Evolutionary conservation across 257 asterid species (phyloP).

Genomic region (Datura wrightii): DNA sequence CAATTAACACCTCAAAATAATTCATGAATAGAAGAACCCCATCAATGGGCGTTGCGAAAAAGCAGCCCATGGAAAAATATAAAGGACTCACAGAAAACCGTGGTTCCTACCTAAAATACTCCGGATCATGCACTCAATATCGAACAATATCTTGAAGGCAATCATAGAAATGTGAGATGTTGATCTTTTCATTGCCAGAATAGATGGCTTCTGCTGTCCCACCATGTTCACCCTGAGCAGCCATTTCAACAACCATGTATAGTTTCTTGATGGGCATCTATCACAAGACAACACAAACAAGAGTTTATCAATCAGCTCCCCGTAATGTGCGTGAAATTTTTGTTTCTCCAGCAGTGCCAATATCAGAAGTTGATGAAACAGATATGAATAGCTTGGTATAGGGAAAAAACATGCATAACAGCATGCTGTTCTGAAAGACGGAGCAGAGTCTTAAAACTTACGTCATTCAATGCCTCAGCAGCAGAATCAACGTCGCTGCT

Average conservation of each 20-base stretch:
- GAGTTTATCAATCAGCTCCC: constrained; percentile 17
- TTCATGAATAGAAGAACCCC: background rate
- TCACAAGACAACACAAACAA: constrained; percentile 28
- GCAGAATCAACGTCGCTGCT: constrained; percentile 80
- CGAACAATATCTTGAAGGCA: constrained; percentile 79
- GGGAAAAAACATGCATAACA: background rate
- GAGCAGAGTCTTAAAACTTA: constrained; percentile 49
- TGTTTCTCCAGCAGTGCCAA: background rate
- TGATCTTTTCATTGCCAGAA: constrained; percentile 78
- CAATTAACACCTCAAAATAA: background rate
- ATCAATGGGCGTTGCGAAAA: background rate
- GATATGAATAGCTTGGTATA: constrained; percentile 19
- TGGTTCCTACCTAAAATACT: background rate
- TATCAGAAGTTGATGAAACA: background rate
- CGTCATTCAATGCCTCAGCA: constrained; percentile 88
- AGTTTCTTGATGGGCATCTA: constrained; percentile 94
- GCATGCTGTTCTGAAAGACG: background rate
- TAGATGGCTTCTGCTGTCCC: constrained; percentile 85
- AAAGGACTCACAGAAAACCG: background rate
- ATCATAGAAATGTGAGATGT: constrained; percentile 72
- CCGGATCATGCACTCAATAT: constrained; percentile 39
- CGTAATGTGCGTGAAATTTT: background rate
- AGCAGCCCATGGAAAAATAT: background rate
- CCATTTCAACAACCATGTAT: constrained; percentile 94
- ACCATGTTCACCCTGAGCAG: constrained; percentile 93